A percentile compares a stretch with the other conserved stretches of the same genome.
phyloP scores from a whole-genome alignment of 2,329 filamentous ascomycete species.

The Paracoccidioides brasiliensis region DNA sequence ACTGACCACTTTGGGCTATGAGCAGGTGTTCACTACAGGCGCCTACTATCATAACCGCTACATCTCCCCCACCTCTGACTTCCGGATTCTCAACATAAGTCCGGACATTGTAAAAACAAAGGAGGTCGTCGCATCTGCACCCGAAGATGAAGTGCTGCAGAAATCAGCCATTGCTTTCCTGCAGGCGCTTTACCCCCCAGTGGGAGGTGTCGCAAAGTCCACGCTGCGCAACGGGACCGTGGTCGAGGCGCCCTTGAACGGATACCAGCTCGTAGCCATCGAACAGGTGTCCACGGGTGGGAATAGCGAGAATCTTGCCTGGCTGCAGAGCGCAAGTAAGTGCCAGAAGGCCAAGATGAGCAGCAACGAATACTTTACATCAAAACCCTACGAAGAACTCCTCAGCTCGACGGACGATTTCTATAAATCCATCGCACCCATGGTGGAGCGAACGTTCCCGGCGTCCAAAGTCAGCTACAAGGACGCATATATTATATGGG shows the following conservation, averaged over 20 bases:
- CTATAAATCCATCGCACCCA: conserved; percentile 40
- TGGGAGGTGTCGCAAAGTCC: conserved; percentile 43
- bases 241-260: conserved; percentile 55
- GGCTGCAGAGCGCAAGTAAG: conserved; percentile 45
- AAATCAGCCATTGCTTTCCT: conserved; percentile 68
- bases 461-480: conserved; percentile 40
- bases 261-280: conserved; percentile 76
- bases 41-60: conserved; percentile 66
- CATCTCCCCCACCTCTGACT: conserved; percentile 46
- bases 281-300: conserved; percentile 46
- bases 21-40: conserved; percentile 60
- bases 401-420: conserved; percentile 39
- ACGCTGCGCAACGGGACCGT: conserved; percentile 57
- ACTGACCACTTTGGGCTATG: conserved; percentile 68
- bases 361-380: conserved; percentile 47
- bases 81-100: conserved; percentile 54
- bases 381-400: conserved; percentile 36
- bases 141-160: conserved; percentile 64
- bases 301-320: conserved; percentile 45
- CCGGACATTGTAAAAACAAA: conserved; percentile 51
- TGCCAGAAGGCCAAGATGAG: conserved; percentile 41
- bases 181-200: conserved; percentile 77
- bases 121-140: conserved; percentile 61
- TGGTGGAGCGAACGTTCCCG: conserved; percentile 41
- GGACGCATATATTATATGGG: conserved; percentile 54